phyloP scores from a whole-genome alignment of 352 stramenopile genomes.

The Pythium dissotocum region DNA sequence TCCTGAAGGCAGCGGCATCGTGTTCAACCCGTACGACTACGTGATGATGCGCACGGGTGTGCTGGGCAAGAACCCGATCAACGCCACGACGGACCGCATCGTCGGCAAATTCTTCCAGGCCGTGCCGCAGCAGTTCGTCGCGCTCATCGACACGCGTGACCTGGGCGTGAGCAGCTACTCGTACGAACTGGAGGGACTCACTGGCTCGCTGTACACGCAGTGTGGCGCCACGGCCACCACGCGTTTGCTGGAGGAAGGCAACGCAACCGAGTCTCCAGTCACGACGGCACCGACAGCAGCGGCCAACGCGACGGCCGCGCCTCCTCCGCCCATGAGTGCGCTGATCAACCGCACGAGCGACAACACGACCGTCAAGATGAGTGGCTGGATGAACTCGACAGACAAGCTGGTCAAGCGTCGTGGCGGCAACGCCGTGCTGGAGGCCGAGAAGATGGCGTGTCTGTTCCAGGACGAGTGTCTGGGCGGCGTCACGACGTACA shows the following conservation, averaged over 20 bases:
- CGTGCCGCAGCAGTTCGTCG: slow-evolving; percentile 19
- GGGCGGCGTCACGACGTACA: slow-evolving; percentile 25
- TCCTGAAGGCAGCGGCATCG: slow-evolving; percentile 21
- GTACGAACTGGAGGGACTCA: slow-evolving; percentile 30
- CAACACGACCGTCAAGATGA: background rate
- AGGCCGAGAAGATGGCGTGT: slow-evolving; percentile 29
- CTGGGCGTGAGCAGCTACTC: slow-evolving; percentile 34
- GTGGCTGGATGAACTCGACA: slow-evolving; percentile 13
- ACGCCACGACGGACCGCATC: slow-evolving; percentile 9
- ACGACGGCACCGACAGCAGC: background rate
- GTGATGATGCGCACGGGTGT: slow-evolving; percentile 45
- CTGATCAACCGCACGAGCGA: slow-evolving; percentile 11
- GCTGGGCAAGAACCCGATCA: slow-evolving; percentile 31
- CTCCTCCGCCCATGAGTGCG: slow-evolving; percentile 1
- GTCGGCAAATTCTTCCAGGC: slow-evolving; percentile 18
- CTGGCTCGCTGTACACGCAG: slow-evolving; percentile 21
- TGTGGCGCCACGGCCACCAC: slow-evolving; percentile 14
- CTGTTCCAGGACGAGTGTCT: slow-evolving; percentile 34
- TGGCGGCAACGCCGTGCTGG: slow-evolving; percentile 18
- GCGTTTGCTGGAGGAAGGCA: background rate
- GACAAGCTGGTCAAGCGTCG: slow-evolving; percentile 13
- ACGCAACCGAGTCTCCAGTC: background rate
- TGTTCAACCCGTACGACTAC: slow-evolving; percentile 48
- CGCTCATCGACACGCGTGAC: slow-evolving; percentile 23
- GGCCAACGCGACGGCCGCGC: background rate